A percentile compares a stretch with the other conserved stretches of the same genome.
Evolutionary conservation across 176 grass and related monocot genomes (phyloP).

Genomic region (Aechmea fasciata): DNA sequence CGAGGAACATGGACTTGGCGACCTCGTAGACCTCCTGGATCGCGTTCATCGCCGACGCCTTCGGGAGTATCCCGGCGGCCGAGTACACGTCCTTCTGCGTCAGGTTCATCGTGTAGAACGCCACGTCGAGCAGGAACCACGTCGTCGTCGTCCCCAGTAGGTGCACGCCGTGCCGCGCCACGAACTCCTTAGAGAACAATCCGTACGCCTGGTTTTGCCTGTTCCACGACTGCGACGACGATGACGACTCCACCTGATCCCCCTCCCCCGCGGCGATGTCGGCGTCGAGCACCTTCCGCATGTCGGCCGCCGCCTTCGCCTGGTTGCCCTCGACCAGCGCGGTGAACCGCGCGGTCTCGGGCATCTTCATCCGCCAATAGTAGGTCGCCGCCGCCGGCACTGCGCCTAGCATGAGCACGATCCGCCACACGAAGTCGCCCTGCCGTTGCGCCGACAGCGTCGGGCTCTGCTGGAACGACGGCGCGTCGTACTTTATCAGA

Average conservation of each 20-base stretch:
- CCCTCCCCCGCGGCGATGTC: not conserved
- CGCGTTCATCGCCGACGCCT: not conserved
- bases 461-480: not conserved
- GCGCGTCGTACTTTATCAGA: not conserved
- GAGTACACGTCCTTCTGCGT: constrained; percentile 17
- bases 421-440: constrained; percentile 3
- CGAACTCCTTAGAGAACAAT: not conserved
- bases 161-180: constrained; percentile 10
- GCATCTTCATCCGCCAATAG: constrained; percentile 7
- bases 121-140: constrained; percentile 20
- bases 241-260: not conserved
- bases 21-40: not conserved
- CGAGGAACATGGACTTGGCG: not conserved
- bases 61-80: not conserved
- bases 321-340: not conserved
- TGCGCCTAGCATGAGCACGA: not conserved
- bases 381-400: not conserved
- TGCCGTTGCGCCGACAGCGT: not conserved
- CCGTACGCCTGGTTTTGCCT: not conserved
- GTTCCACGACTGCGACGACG: not conserved
- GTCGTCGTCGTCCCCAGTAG: constrained; percentile 14
- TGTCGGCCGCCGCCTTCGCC: not conserved
- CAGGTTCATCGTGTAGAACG: constrained; percentile 22
- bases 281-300: not conserved
- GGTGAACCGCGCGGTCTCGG: constrained; percentile 7